These are phyloP conservation scores for Lathyrus oleraceus DNA, from an alignment of 306 rosid genomes.

Conservation along the genomic window DNA sequence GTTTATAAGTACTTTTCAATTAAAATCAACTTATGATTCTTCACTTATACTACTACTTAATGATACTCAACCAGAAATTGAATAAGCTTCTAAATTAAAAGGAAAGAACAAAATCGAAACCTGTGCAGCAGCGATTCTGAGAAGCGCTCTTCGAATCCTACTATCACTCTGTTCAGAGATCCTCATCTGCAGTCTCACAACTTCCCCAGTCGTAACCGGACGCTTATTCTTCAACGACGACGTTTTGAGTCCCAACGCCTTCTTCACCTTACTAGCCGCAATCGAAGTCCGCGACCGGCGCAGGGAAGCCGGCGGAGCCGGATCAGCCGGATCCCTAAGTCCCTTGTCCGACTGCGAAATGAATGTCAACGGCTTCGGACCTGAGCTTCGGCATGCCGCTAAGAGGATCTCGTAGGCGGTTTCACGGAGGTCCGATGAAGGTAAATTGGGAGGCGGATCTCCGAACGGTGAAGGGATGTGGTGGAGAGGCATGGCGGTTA, in stretches of 20 bases:
- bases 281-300: slow-evolving; percentile 81
- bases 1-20: background rate
- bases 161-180: slow-evolving; percentile 83
- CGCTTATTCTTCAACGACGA: slow-evolving; percentile 52
- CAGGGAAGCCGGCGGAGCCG: slow-evolving; percentile 50
- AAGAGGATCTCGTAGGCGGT: slow-evolving; percentile 87
- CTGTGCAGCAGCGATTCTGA: slow-evolving; percentile 91
- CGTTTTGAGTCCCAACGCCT: slow-evolving; percentile 77
- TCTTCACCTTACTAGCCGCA: slow-evolving; percentile 88
- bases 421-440: slow-evolving; percentile 85
- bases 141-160: slow-evolving; percentile 73
- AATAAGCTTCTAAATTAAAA: background rate
- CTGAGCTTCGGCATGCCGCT: slow-evolving; percentile 79
- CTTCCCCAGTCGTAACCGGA: slow-evolving; percentile 69
- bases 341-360: slow-evolving; percentile 73
- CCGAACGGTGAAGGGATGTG: slow-evolving; percentile 70
- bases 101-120: slow-evolving; percentile 39
- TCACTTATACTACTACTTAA: background rate
- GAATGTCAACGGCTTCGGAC: slow-evolving; percentile 76
- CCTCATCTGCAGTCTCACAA: slow-evolving; percentile 82
- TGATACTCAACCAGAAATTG: background rate
- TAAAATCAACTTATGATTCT: background rate
- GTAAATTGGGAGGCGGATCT: slow-evolving; percentile 39
- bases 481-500: slow-evolving; percentile 56
- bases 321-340: slow-evolving; percentile 47